Base-by-base conservation (phyloP, 306 rosid genomes). In the Potentilla sterilis region DNA sequence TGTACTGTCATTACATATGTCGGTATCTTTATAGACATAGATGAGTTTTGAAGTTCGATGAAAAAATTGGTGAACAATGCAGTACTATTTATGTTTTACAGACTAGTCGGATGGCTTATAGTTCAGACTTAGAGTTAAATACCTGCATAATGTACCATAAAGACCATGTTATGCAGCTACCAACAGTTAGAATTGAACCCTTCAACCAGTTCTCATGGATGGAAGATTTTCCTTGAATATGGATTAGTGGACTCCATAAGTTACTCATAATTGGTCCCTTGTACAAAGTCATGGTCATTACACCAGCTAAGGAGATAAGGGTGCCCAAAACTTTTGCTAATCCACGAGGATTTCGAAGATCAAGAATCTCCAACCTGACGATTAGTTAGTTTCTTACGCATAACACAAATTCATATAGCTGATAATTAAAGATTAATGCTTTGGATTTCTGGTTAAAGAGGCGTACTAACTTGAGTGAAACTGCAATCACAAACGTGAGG, bases 101-200 rank as follows among this genome's bases (percentile, higher is more conserved):
- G 70, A 41, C 32, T 54, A 54, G 61, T 9, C 3, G 13, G 8
- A 54, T 54, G 28, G 12, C 61, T 42, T 62, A 13, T 6, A 51
- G 34, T 5, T 55, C 61, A 34, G 51, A 28, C 57, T 63, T 65
- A 28, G 75, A 68, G 75, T 16, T 5, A 43, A 49, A 11, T 71
- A 94, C 97, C 98, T 94, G 96, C 95, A 90, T 85, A 22, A 88
- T 90, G 82, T 78, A 94, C 88, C 87, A 90, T 9, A 89, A 15
- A 75, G 98, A 89, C 93, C 92, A 87, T 12, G 82, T 78, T 34
- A 94, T 41, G 88, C 96, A 90, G 81, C 92, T 87, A 79, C 84
- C 41, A 72, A 90, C 77, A 1, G 87, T 77, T 10, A 92, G 97
- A 81, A 89, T 37, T 42, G 96, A 94, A 74, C 97, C 98, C 95